Evolutionary conservation across 495 filamentous ascomycete species (phyloP).

Genomic region (Chaetomium tenue): DNA sequence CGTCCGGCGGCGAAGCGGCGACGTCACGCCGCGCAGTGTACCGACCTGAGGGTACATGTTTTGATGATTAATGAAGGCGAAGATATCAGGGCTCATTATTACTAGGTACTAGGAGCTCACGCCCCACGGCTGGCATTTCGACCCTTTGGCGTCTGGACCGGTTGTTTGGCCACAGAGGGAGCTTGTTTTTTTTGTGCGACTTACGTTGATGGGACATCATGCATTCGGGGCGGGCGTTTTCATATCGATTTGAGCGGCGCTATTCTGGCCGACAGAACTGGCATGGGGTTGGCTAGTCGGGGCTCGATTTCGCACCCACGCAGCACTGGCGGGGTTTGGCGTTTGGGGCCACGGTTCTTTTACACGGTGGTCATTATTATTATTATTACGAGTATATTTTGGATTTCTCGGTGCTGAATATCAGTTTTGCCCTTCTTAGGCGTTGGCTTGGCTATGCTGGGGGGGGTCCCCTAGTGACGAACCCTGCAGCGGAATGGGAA

Average conservation of each 20-base stretch:
- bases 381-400: neutral
- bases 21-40: slow-evolving; percentile 45
- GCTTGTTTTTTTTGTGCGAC: slow-evolving; percentile 16
- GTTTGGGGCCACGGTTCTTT: neutral
- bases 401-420: slow-evolving; percentile 13
- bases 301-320: neutral
- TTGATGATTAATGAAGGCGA: slow-evolving; percentile 26
- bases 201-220: slow-evolving; percentile 15
- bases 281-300: neutral
- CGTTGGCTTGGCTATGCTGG: neutral
- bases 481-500: slow-evolving; percentile 2
- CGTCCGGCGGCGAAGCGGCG: slow-evolving; percentile 46
- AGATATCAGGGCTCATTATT: slow-evolving; percentile 19
- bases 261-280: neutral
- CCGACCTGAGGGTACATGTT: slow-evolving; percentile 33
- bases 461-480: neutral
- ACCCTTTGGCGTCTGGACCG: neutral
- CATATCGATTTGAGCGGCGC: neutral
- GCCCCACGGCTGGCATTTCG: slow-evolving; percentile 18
- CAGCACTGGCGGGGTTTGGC: neutral
- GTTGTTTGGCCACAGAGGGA: neutral
- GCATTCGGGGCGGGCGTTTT: slow-evolving; percentile 21
- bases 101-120: slow-evolving; percentile 11
- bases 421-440: neutral
- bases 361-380: neutral